Percentiles rank a stretch among this genome's conserved stretches.
These are phyloP conservation scores for Fusarium sp. DNA, from an alignment of 2,329 filamentous ascomycete genomes.

Conservation along the genomic window DNA sequence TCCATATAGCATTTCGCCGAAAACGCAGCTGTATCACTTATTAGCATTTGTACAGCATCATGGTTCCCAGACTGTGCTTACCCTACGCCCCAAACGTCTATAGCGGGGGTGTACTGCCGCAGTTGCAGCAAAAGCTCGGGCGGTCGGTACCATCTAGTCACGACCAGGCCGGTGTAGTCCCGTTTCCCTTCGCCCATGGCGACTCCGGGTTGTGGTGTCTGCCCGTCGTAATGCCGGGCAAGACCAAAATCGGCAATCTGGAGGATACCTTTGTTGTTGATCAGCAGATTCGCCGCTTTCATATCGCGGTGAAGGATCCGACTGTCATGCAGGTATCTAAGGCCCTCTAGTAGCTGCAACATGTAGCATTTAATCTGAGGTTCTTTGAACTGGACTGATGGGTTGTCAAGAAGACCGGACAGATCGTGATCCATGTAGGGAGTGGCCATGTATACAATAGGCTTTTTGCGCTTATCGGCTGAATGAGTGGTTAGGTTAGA, in stretches of 20 bases:
- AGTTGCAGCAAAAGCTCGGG: constrained; percentile 91
- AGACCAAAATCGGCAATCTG: constrained; percentile 98
- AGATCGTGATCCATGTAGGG: constrained; percentile 99
- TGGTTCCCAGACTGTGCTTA: constrained; percentile 58
- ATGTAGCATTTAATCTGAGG: constrained; percentile 98
- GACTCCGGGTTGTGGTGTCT: constrained; percentile 78
- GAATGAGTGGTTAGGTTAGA: constrained; percentile 25
- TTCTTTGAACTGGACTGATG: constrained; percentile 85
- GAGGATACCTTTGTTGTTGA: constrained; percentile 91
- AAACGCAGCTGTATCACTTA: constrained; percentile 80
- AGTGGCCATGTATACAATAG: constrained; percentile 98
- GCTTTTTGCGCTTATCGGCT: constrained; percentile 83
- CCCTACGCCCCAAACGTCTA: constrained; percentile 99
- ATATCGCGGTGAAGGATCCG: constrained; percentile 96
- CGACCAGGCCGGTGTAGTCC: constrained; percentile 96
- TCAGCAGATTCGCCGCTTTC: constrained; percentile 98
- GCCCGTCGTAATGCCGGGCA: constrained; percentile 91
- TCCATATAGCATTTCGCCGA: constrained; percentile 95
- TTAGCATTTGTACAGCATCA: constrained; percentile 33
- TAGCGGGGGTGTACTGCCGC: constrained; percentile 93
- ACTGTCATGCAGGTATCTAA: constrained; percentile 89
- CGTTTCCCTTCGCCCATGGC: constrained; percentile 86
- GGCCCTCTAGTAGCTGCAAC: constrained; percentile 88
- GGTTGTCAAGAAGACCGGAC: constrained; percentile 96
- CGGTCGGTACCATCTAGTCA: constrained; percentile 96